Evolutionary conservation across 2,329 filamentous ascomycete genomes (phyloP).

Genomic region (Mycogone perniciosa): DNA sequence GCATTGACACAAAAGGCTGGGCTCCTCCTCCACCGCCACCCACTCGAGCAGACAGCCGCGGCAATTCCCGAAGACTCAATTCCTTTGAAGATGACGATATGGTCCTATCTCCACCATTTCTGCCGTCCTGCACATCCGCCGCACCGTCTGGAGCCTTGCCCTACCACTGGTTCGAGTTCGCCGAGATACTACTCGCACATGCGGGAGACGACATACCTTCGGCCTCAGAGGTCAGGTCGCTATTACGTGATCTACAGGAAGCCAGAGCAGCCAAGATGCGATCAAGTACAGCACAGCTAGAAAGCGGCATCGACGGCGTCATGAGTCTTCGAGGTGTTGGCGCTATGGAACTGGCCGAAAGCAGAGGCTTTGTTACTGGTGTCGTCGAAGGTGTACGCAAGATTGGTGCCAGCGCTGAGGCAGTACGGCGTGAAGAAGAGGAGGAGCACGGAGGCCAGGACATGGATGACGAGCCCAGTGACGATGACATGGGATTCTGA

Average conservation of each 20-base stretch:
- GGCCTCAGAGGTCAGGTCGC: slow-evolving; percentile 64
- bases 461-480: slow-evolving; percentile 55
- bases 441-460: slow-evolving; percentile 57
- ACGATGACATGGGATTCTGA: slow-evolving; percentile 41
- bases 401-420: slow-evolving; percentile 75
- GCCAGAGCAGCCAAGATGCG: slow-evolving; percentile 86
- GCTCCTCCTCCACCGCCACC: slow-evolving; percentile 68
- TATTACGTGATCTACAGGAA: slow-evolving; percentile 78
- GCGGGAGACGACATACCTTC: slow-evolving; percentile 75
- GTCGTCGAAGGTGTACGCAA: slow-evolving; percentile 84
- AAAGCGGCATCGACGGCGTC: slow-evolving; percentile 65
- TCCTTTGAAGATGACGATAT: slow-evolving; percentile 21
- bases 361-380: slow-evolving; percentile 72
- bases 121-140: slow-evolving; percentile 65
- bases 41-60: slow-evolving; percentile 41
- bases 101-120: slow-evolving; percentile 64
- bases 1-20: slow-evolving; percentile 63
- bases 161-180: slow-evolving; percentile 92
- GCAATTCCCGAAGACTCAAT: slow-evolving; percentile 33
- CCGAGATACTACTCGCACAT: slow-evolving; percentile 78
- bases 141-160: slow-evolving; percentile 67
- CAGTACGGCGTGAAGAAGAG: slow-evolving; percentile 68
- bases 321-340: slow-evolving; percentile 69
- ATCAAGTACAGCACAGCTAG: slow-evolving; percentile 63
- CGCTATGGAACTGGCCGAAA: slow-evolving; percentile 87